Conservation (phyloP, 768 basidiomycete species). For the Rhodotorula kratochvilovae region DNA sequence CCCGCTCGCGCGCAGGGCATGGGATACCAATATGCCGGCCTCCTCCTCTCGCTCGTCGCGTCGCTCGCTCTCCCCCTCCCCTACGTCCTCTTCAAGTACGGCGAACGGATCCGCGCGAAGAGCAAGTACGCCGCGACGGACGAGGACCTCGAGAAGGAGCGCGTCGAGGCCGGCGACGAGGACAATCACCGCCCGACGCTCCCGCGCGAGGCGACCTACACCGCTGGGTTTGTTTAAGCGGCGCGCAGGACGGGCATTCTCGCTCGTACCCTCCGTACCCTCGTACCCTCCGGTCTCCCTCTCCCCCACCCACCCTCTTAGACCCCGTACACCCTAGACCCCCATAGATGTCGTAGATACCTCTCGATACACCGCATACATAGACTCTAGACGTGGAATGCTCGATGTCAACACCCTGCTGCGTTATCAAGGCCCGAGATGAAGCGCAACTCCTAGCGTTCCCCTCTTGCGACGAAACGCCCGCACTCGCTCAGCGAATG, state of each 20-base stretch:
- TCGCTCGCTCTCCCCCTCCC: constrained; percentile 29
- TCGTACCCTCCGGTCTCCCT: not conserved
- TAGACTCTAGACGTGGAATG: too few species aligned
- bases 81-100: constrained; percentile 32
- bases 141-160: constrained; percentile 15
- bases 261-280: not conserved
- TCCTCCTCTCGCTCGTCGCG: constrained; percentile 31
- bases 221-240: not conserved
- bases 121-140: constrained; percentile 27
- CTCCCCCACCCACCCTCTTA: not conserved
- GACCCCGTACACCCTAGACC: too few species aligned
- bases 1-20: not conserved
- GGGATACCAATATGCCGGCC: constrained; percentile 25
- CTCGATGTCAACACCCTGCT: too few species aligned
- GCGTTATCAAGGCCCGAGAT: too few species aligned
- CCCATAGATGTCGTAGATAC: too few species aligned
- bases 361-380: too few species aligned
- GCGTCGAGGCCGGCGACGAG: not conserved
- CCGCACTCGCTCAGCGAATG: too few species aligned
- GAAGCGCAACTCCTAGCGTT: too few species aligned
- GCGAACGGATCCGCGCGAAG: constrained; percentile 28
- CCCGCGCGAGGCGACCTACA: constrained; percentile 7
- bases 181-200: not conserved
- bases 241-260: not conserved
- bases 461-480: too few species aligned